A percentile compares a stretch with the other conserved stretches of the same genome.
Conservation (phyloP, 345 rosid genomes). For the Lenwebbia sp. region DNA sequence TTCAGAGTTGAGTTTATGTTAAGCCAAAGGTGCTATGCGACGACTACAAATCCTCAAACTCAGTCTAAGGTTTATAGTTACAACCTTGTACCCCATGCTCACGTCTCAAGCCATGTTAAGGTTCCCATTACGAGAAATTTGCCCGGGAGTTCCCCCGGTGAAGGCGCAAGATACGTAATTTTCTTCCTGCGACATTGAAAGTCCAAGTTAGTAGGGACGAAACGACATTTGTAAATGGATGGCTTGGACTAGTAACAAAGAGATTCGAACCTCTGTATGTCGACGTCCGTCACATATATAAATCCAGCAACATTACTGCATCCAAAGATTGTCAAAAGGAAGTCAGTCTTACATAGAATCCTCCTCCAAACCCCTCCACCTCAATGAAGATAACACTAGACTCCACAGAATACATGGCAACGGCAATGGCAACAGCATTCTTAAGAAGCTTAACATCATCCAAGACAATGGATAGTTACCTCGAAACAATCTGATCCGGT, state of each 20-base stretch:
- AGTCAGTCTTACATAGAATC: background rate
- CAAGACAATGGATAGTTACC: conserved; percentile 19
- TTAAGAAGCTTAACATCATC: background rate
- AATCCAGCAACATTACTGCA: conserved; percentile 82
- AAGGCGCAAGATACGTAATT: conserved; percentile 56
- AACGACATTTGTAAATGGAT: background rate
- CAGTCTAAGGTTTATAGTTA: background rate
- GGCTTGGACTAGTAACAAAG: background rate
- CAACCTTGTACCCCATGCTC: background rate
- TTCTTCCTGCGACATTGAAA: conserved; percentile 39
- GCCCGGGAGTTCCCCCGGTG: conserved; percentile 61
- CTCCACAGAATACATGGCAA: background rate
- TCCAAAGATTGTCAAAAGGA: background rate
- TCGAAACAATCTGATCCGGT: conserved; percentile 60
- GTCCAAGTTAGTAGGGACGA: background rate
- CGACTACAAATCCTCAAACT: background rate
- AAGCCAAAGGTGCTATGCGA: background rate
- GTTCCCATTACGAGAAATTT: conserved; percentile 64
- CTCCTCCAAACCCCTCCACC: background rate
- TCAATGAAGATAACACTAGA: background rate
- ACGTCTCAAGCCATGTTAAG: conserved; percentile 67
- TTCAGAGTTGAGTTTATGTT: background rate
- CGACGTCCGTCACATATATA: conserved; percentile 64
- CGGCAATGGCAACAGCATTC: background rate
- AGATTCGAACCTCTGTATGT: conserved; percentile 36